phyloP scores from a whole-genome alignment of 2,329 filamentous ascomycete species.

The Sarocladiaceae sp. region DNA sequence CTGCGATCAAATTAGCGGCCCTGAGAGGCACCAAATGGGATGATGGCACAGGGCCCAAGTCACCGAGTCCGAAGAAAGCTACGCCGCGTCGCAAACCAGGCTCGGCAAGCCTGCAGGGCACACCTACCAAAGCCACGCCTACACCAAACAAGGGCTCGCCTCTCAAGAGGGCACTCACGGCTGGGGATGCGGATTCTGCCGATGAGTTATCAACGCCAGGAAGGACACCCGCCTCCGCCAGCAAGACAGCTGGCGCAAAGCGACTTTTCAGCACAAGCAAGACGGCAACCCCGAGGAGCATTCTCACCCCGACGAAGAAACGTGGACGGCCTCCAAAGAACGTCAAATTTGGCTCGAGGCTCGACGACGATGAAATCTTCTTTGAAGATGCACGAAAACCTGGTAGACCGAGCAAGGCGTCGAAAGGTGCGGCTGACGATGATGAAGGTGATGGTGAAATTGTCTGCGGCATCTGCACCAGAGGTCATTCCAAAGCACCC shows the following conservation, averaged over 20 bases:
- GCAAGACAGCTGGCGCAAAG: constrained; percentile 12
- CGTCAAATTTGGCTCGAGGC: constrained; percentile 41
- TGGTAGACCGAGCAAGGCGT: constrained; percentile 18
- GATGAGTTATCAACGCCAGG: constrained; percentile 1
- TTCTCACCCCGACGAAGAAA: constrained; percentile 48
- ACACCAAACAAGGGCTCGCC: constrained; percentile 7
- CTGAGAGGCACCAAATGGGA: constrained; percentile 33
- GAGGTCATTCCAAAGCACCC: constrained; percentile 48
- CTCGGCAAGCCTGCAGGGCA: constrained; percentile 6
- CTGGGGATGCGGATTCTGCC: constrained; percentile 9
- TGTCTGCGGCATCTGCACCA: constrained; percentile 50
- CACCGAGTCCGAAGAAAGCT: not conserved
- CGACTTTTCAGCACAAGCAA: constrained; percentile 14
- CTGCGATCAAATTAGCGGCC: constrained; percentile 30
- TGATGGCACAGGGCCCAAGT: constrained; percentile 15
- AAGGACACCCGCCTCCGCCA: constrained; percentile 1
- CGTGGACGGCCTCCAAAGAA: constrained; percentile 41
- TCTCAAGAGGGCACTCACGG: not conserved
- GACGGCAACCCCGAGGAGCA: constrained; percentile 40
- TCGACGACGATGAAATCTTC: constrained; percentile 35
- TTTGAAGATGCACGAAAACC: constrained; percentile 45
- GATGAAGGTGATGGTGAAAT: constrained; percentile 42
- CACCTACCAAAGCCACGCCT: constrained; percentile 3
- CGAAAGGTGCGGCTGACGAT: constrained; percentile 18
- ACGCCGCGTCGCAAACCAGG: constrained; percentile 9